Percentiles rank a stretch among this genome's conserved stretches.
These are phyloP conservation scores for Ceratocystiopsis brevicomis DNA, from an alignment of 2,329 filamentous ascomycete species.

Conservation along the genomic window DNA sequence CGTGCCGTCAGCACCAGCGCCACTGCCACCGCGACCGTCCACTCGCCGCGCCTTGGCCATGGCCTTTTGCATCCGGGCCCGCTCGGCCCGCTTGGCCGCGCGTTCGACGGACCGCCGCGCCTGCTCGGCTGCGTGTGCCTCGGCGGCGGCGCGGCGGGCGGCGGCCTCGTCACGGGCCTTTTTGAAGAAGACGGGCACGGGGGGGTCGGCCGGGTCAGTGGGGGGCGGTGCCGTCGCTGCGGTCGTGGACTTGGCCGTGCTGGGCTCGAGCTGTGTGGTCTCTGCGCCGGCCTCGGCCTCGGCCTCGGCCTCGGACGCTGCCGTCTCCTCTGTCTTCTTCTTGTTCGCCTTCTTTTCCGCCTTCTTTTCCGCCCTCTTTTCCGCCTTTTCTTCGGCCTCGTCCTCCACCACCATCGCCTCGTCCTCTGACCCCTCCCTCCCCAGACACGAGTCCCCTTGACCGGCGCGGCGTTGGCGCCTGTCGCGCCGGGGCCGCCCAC, in stretches of 20 bases:
- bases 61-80: conserved; percentile 23
- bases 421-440: too few relatives aligned
- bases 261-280: not conserved
- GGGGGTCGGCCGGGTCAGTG: too few relatives aligned
- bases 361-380: too few relatives aligned
- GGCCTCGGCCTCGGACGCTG: conserved; percentile 23
- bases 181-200: not conserved
- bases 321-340: too few relatives aligned
- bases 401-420: too few relatives aligned
- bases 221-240: too few relatives aligned
- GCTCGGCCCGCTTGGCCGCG: conserved; percentile 30
- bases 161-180: conserved; percentile 38
- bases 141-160: conserved; percentile 22
- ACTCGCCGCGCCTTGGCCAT: conserved; percentile 48
- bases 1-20: too few relatives aligned
- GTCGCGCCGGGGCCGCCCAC: conserved; percentile 8
- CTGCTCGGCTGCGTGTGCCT: conserved; percentile 39
- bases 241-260: too few relatives aligned
- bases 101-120: conserved; percentile 47
- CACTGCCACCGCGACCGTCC: conserved; percentile 42
- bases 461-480: conserved; percentile 21
- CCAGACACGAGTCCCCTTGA: too few relatives aligned
- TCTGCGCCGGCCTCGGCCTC: conserved; percentile 10
- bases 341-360: too few relatives aligned
- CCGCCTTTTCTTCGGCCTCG: too few relatives aligned